These are phyloP conservation scores for Fusarium sp. DNA, from an alignment of 2,329 filamentous ascomycete species.

Conservation along the genomic window DNA sequence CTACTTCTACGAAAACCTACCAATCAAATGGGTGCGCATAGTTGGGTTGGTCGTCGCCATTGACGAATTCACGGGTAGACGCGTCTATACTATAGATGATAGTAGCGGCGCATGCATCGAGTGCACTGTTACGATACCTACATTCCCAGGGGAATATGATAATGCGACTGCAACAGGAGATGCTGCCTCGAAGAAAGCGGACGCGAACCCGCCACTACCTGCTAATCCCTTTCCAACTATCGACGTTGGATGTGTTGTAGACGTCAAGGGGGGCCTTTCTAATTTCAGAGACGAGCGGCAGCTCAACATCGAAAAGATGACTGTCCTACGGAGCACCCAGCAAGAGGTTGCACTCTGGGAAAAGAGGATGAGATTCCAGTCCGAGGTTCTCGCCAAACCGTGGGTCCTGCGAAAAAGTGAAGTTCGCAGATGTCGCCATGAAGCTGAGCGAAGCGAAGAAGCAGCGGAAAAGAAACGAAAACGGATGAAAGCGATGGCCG, in stretches of 20 bases:
- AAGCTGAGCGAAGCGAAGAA: conserved; percentile 54
- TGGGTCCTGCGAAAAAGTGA: conserved; percentile 66
- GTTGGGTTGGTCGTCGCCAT: conserved; percentile 76
- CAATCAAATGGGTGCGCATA: conserved; percentile 79
- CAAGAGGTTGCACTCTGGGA: conserved; percentile 70
- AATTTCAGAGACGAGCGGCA: conserved; percentile 62
- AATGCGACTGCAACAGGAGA: conserved; percentile 2
- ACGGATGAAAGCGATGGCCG: conserved; percentile 36
- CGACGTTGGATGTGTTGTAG: conserved; percentile 65
- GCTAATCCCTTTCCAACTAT: conserved; percentile 48
- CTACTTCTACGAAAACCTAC: conserved; percentile 78
- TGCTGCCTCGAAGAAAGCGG: conserved; percentile 8
- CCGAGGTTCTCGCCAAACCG: conserved; percentile 60
- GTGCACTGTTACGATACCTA: conserved; percentile 38
- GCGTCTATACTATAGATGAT: conserved; percentile 71
- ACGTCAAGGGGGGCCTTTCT: conserved; percentile 65
- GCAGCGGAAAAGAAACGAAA: conserved; percentile 44
- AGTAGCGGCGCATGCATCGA: conserved; percentile 71
- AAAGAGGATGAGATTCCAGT: conserved; percentile 62
- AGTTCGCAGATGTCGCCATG: conserved; percentile 61
- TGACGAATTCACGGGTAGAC: conserved; percentile 60
- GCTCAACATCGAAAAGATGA: conserved; percentile 63
- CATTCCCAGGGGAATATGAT: conserved; percentile 1
- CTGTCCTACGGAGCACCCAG: conserved; percentile 61
- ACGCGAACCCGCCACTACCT: not conserved